Evolutionary conservation across 345 rosid species (phyloP), one percentile per base, ranked within the genome.

Genomic region (Bruguiera gymnorhiza): DNA sequence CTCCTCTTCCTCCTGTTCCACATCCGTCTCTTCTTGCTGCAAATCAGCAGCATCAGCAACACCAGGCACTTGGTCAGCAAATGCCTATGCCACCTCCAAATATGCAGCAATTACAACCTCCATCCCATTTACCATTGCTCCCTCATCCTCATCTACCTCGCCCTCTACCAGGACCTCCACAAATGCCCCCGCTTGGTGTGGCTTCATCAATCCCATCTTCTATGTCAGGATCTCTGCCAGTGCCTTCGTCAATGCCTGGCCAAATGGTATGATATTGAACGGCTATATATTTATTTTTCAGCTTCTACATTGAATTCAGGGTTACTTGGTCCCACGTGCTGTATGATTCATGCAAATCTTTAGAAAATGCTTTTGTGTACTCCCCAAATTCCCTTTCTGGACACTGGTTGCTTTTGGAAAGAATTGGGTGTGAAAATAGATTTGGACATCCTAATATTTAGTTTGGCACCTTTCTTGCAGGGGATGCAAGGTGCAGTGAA

Each of bases 1-100:
- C 97, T 68, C 99, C 99, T 68, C 87, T 95, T 16, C 98, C 99
- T 70, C 96, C 94, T 59, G 98, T 97, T 68, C 99, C 99, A 57
- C 99, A 92, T 81, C 99, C 98, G 53, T 95, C 99, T 21, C 92
- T 92, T 74, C 87, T 85, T 65, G 79, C 86, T 56, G 77, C 71
- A 73, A 80, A 83, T 83, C 99, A 86, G 81, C 91, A 78, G 75
- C 88, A 84, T 65, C 95, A 88, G 74, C 80, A 73, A 54, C 86
- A 69, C 72, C 94, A 84, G 52, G 97, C 82, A 79, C 93, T 87
- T 80, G 80, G 88, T 95, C 84, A 88, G 32, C 82, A 88, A 54
- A 56, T 89, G 85, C 83, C 85, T 7, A 82, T 85, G 86, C 83
- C 82, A 62, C 86, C 86, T 73, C 85, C 89, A 78, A 92, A 87